Evolutionary conservation across 2,329 filamentous ascomycete species (phyloP).

Genomic region (Neofusicoccum laricinum): DNA sequence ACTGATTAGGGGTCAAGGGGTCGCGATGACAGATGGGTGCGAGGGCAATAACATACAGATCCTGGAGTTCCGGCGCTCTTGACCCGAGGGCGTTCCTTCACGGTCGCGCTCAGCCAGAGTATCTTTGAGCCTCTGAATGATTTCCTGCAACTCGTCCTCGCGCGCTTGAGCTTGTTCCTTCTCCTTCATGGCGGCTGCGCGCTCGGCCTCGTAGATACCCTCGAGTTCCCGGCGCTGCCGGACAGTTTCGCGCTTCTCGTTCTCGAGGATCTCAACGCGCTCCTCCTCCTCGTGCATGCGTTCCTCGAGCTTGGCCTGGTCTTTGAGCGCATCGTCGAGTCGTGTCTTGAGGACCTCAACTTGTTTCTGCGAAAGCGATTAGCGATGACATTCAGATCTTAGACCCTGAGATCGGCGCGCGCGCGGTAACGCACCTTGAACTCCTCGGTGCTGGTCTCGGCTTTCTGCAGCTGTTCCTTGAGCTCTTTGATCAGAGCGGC

Average conservation of each 20-base stretch:
- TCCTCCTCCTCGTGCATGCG: slow-evolving; percentile 82
- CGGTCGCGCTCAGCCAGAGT: slow-evolving; percentile 72
- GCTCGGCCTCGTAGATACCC: slow-evolving; percentile 86
- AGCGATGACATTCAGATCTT: neutral
- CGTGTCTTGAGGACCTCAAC: slow-evolving; percentile 78
- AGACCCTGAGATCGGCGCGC: neutral
- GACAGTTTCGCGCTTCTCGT: slow-evolving; percentile 79
- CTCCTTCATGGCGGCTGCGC: slow-evolving; percentile 82
- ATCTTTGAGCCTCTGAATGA: slow-evolving; percentile 91
- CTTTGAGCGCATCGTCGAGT: slow-evolving; percentile 77
- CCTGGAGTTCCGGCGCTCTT: slow-evolving; percentile 14
- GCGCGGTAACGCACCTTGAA: slow-evolving; percentile 37
- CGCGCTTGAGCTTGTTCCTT: slow-evolving; percentile 81
- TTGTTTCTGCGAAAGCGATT: slow-evolving; percentile 63
- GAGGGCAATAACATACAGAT: neutral
- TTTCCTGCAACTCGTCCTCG: slow-evolving; percentile 86
- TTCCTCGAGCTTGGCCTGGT: slow-evolving; percentile 86
- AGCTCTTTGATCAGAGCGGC: slow-evolving; percentile 78
- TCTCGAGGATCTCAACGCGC: slow-evolving; percentile 73
- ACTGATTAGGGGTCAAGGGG: slow-evolving; percentile 12
- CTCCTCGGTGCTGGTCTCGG: slow-evolving; percentile 74
- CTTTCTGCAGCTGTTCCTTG: slow-evolving; percentile 75
- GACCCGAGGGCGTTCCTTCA: slow-evolving; percentile 45
- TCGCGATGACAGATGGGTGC: neutral
- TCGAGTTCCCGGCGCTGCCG: slow-evolving; percentile 89